These are phyloP conservation scores for Yamadazyma akitaensis DNA, from an alignment of 805 yeast genomes.

Conservation along the genomic window DNA sequence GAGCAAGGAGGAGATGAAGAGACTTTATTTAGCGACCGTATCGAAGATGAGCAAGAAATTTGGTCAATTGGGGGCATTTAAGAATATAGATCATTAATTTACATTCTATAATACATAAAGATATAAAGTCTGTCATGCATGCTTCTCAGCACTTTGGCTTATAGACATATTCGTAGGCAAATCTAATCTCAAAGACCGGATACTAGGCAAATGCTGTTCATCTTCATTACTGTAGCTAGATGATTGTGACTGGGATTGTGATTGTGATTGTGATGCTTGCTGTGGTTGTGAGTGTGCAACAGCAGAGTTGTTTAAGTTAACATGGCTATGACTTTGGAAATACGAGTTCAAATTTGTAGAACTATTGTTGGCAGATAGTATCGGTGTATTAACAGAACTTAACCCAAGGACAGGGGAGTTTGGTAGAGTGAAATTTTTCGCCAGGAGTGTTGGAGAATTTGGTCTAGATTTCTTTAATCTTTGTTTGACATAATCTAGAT, in stretches of 20 bases:
- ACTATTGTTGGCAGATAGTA: constrained; percentile 39
- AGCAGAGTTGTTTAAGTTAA: not conserved
- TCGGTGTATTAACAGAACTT: constrained; percentile 38
- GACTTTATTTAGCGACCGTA: constrained; percentile 76
- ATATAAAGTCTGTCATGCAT: constrained; percentile 3
- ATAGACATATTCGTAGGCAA: constrained; percentile 43
- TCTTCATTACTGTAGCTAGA: constrained; percentile 14
- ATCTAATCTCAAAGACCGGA: constrained; percentile 49
- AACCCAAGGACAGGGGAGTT: constrained; percentile 43
- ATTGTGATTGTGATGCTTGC: constrained; percentile 1
- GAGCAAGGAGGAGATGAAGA: constrained; percentile 90
- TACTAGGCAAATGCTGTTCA: constrained; percentile 39
- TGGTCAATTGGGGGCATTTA: constrained; percentile 46
- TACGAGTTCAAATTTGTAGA: constrained; percentile 36
- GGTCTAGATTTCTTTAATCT: constrained; percentile 48
- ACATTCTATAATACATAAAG: constrained; percentile 3
- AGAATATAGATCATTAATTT: not conserved
- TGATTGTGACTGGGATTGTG: constrained; percentile 13
- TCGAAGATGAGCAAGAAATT: constrained; percentile 82
- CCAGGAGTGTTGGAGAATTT: constrained; percentile 39
- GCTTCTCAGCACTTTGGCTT: constrained; percentile 13
- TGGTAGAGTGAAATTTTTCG: constrained; percentile 37
- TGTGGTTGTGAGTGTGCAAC: not conserved
- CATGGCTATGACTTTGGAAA: constrained; percentile 24
- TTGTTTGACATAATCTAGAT: constrained; percentile 45